These are phyloP conservation scores for Aspergillus quadricinctus DNA, from an alignment of 2,329 filamentous ascomycete genomes.

Conservation along the genomic window DNA sequence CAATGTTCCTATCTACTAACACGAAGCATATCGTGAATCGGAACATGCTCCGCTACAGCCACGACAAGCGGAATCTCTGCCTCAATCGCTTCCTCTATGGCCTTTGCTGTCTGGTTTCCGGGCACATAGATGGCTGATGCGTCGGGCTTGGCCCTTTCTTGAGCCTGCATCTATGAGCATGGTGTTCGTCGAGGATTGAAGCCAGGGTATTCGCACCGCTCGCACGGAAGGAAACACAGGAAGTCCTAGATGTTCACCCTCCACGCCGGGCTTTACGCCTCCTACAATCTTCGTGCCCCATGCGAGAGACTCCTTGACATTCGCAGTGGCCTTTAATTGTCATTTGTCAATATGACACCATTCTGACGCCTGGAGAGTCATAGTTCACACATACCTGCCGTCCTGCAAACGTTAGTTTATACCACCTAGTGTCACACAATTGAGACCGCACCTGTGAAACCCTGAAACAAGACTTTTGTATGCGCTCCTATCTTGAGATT, in stretches of 20 bases:
- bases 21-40: conserved; percentile 70
- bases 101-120: conserved; percentile 65
- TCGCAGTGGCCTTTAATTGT: conserved; percentile 61
- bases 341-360: conserved; percentile 9
- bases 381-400: conserved; percentile 27
- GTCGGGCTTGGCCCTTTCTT: conserved; percentile 67
- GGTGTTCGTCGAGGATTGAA: background rate
- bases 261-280: conserved; percentile 67
- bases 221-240: conserved; percentile 67
- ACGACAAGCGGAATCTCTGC: conserved; percentile 74
- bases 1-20: conserved; percentile 39
- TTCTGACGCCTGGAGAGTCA: conserved; percentile 1
- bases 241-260: conserved; percentile 67
- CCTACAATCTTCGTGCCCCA: conserved; percentile 80
- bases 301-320: conserved; percentile 69
- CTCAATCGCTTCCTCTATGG: conserved; percentile 76
- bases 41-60: conserved; percentile 75
- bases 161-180: conserved; percentile 47
- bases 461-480: conserved; percentile 66
- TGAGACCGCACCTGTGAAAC: conserved; percentile 56
- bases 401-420: conserved; percentile 22
- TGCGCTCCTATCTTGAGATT: conserved; percentile 64
- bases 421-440: background rate
- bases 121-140: conserved; percentile 77
- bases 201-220: conserved; percentile 38